phyloP scores from a whole-genome alignment of 371 early-diverging fungal species.

The Ecytonucleospora hepatopenaei region DNA sequence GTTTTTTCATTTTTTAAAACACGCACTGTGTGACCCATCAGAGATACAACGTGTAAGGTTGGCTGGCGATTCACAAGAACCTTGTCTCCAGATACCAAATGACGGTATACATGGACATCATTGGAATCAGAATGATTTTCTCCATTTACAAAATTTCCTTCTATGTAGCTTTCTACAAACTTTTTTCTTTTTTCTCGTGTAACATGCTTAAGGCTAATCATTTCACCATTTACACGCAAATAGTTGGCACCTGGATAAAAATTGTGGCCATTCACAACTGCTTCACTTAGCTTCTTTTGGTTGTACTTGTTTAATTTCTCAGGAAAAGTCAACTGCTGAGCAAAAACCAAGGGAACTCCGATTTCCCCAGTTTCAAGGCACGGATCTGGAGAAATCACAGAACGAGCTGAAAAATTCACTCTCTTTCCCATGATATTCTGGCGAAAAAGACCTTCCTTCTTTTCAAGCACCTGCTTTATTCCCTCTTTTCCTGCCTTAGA shows the following conservation, averaged over 20 bases:
- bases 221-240: slow-evolving; percentile 31
- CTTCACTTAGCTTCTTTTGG: slow-evolving; percentile 70
- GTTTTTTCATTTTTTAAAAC: slow-evolving; percentile 91
- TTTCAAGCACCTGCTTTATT: slow-evolving; percentile 87
- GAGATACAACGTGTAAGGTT: slow-evolving; percentile 94
- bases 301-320: slow-evolving; percentile 90
- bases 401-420: slow-evolving; percentile 97
- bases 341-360: slow-evolving; percentile 90
- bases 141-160: too few species aligned
- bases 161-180: slow-evolving; percentile 55
- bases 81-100: slow-evolving; percentile 85
- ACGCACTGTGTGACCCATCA: slow-evolving; percentile 92
- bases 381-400: slow-evolving; percentile 97
- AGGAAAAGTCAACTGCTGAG: slow-evolving; percentile 84
- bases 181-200: slow-evolving; percentile 75
- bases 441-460: slow-evolving; percentile 97
- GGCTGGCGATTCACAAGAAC: slow-evolving; percentile 97
- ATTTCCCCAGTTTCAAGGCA: slow-evolving; percentile 93
- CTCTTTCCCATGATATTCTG: slow-evolving; percentile 99
- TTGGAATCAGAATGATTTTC: too few species aligned
- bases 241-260: slow-evolving; percentile 84
- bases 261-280: slow-evolving; percentile 90
- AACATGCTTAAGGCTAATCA: slow-evolving; percentile 67
- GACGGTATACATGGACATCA: slow-evolving; percentile 89
- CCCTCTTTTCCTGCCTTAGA: slow-evolving; percentile 5